Conservation (phyloP, 2,329 filamentous ascomycete genomes). For the Penicillium rolfsii region DNA sequence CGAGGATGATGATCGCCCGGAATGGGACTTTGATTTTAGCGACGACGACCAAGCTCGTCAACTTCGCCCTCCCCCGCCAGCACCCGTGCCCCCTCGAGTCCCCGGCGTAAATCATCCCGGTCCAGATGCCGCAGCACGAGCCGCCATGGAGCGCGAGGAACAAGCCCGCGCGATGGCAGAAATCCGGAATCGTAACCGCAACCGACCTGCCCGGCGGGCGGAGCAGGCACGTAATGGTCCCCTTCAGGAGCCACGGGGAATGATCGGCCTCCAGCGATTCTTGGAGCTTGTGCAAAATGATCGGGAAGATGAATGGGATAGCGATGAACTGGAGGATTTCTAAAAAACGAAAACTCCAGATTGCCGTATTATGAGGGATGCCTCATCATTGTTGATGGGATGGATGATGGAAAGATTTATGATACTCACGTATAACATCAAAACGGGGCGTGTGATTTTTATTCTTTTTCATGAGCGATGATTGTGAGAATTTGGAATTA, state of each 20-base stretch:
- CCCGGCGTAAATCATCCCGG: constrained; percentile 34
- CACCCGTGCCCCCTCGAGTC: constrained; percentile 43
- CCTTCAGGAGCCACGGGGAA: constrained; percentile 20
- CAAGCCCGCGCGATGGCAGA: constrained; percentile 46
- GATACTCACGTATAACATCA: constrained; percentile 1
- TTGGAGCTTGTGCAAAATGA: constrained; percentile 57
- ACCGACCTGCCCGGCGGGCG: constrained; percentile 12
- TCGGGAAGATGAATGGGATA: constrained; percentile 63
- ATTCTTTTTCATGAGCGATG: constrained; percentile 2
- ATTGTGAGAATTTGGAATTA: background rate
- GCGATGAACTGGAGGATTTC: constrained; percentile 56
- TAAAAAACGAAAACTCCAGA: constrained; percentile 8
- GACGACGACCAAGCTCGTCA: constrained; percentile 31
- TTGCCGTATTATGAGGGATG: background rate
- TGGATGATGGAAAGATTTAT: background rate
- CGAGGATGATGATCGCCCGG: constrained; percentile 24
- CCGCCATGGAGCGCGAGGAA: constrained; percentile 43
- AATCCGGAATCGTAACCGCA: constrained; percentile 35
- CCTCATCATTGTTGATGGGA: background rate
- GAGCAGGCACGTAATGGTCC: constrained; percentile 2
- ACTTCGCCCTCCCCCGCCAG: constrained; percentile 42
- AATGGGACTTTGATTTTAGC: constrained; percentile 23
- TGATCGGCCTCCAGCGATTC: constrained; percentile 54
- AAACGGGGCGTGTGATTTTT: constrained; percentile 1
- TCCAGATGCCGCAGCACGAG: constrained; percentile 40